Base-by-base conservation (phyloP, 148 eudicot species). In the Vaccinium vitisidaea region DNA sequence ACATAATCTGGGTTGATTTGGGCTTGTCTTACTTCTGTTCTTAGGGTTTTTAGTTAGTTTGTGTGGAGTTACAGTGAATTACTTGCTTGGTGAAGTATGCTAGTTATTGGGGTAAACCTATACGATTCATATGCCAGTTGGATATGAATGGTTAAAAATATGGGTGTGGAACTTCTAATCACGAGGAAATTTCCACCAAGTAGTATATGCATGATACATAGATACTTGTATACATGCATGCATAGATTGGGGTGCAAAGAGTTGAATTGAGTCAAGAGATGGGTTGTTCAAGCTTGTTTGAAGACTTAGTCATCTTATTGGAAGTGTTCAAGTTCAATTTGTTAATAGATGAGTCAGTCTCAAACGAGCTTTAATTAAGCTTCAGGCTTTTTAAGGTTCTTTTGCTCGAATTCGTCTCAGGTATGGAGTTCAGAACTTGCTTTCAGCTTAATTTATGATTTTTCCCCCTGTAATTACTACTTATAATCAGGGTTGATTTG, bases 31-130 rank as follows among this genome's bases (percentile, higher is more conserved):
- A 16, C 48, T 27, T 82, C 13, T 30, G 59, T 9, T 49, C 58
- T 30, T 69, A 50, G 84, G 84, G 77, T 82, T 82, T 82, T 69
- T 82, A 43, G 61, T 30, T 71, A 67, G 84, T 82, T 82, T 48
- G 56, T 23, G 75, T 63, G 25, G 32, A 18, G 16, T 65, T 16
- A 46, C 23, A 25, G 10, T 39, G 6, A 25, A 67, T 25, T 23
- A 4, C 36, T 27, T 67, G 75, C 10, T 69, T 30, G 75, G 48
- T 27, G 16, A 19, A 14, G 10, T 80, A 3, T 39, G 82, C 43
- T 56, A 18, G 50, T 58, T 54, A 46, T 36, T 55, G 46, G n/a
- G 18, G 14, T 8, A 16, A 36, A 36, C 39, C 39, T 36, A 36
- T 36, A 2, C 25, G 49, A 39, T 55, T 63, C 19, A 30, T 23